Evolutionary conservation across 257 asterid species (phyloP), one percentile per base, ranked within the genome.

Genomic region (Lycium ferocissimum): DNA sequence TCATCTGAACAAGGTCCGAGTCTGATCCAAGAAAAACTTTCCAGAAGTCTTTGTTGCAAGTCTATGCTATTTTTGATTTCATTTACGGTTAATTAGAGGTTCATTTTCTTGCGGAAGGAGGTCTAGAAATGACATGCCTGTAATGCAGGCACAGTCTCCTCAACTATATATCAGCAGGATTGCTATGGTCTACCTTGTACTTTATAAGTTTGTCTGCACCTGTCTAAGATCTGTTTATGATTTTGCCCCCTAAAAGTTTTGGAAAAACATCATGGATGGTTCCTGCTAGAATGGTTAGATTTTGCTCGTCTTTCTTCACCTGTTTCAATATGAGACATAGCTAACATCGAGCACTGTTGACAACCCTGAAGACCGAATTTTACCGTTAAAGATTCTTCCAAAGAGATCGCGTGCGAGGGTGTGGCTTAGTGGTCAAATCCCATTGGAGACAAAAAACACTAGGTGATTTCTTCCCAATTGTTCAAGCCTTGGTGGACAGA

Each of bases 1-100:
- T 79, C 90, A 49, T 86, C 97, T 83, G 40, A 61, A 85, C 88
- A 92, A 92, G 97, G 98, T 96, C 49, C 13, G 14, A 26, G 58
- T 51, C 9, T 33, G 5, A 76, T 76, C 81, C 82, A 76, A 76
- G 82, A 76, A 76, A 76, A 22, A 26, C 78, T 69, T 22, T 82
- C 85, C 51, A 15, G 35, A 82, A 70, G 59, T 65, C 45, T 49
- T 65, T 82, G 65, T 65, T 82, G 57, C 14, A 37, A 51, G 20
- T 76, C 26, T 76, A 11, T 62, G 65, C 63, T 51, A 76, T 76
- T 76, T 51, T 26, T 76, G 22, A 53, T 51, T 51, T 33, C 47
- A 26, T 53, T 76, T 76, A 43, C n/a, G 1, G 63, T 76, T 76
- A 76, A 15, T 49, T 76, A 26, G 47, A 22, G 63, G 47, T 51